These are phyloP conservation scores for Citrus unshiu DNA, from an alignment of 345 rosid genomes.

Conservation along the genomic window DNA sequence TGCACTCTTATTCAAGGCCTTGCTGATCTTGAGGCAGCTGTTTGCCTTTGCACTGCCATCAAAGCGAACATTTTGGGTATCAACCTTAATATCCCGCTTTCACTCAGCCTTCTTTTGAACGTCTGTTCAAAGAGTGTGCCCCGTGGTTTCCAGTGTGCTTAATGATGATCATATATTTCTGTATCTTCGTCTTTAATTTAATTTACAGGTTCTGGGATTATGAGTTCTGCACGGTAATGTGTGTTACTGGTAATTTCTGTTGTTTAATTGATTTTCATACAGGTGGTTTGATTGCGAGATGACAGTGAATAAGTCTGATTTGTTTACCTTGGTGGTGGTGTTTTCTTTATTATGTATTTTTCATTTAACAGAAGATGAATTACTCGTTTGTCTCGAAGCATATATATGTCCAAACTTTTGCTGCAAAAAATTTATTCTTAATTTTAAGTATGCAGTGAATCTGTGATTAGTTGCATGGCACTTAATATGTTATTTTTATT, in stretches of 20 bases:
- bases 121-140: slow-evolving; percentile 34
- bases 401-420: not conserved
- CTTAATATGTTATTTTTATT: too few species aligned
- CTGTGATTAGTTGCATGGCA: not conserved
- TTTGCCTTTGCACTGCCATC: slow-evolving; percentile 57
- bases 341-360: not conserved
- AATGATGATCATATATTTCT: slow-evolving; percentile 2
- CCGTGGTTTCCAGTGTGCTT: slow-evolving; percentile 38
- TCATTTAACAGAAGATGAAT: not conserved
- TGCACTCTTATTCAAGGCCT: slow-evolving; percentile 42
- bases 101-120: slow-evolving; percentile 43
- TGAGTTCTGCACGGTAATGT: not conserved
- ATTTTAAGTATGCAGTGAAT: not conserved
- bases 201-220: not conserved
- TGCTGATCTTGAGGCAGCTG: slow-evolving; percentile 46
- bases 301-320: not conserved
- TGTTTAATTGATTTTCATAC: not conserved
- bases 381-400: not conserved
- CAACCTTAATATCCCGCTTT: slow-evolving; percentile 37
- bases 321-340: not conserved
- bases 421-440: not conserved
- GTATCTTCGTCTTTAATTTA: not conserved
- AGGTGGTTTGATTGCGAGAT: not conserved
- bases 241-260: not conserved
- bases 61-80: slow-evolving; percentile 45